Conservation (phyloP, 1,139 yeast genomes). For the Blastobotrys indianensis region DNA sequence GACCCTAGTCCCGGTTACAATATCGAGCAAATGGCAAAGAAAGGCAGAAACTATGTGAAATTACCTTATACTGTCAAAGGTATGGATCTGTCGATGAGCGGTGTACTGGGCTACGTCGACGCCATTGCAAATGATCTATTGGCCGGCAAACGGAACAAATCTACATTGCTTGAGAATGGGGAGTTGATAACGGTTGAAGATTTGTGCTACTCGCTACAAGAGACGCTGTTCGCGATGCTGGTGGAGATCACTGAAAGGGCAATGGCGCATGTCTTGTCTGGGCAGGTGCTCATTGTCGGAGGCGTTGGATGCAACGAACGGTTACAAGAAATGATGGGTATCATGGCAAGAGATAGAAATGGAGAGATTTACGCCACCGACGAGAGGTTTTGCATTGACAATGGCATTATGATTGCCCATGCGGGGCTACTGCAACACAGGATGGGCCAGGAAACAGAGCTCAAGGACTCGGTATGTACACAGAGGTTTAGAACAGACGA, state of each 20-base stretch:
- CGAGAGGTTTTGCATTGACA: constrained; percentile 93
- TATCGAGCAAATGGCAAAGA: constrained; percentile 87
- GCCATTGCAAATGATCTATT: constrained; percentile 67
- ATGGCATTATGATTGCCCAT: constrained; percentile 98
- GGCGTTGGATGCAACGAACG: constrained; percentile 96
- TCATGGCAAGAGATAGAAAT: constrained; percentile 83
- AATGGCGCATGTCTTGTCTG: constrained; percentile 92
- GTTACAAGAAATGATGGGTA: constrained; percentile 91
- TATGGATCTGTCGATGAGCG: constrained; percentile 97
- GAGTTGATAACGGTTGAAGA: constrained; percentile 71
- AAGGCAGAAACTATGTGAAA: constrained; percentile 60
- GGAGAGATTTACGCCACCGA: constrained; percentile 92
- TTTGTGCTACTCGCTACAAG: constrained; percentile 88
- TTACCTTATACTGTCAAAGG: constrained; percentile 97
- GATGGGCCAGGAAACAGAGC: constrained; percentile 59
- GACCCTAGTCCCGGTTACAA: constrained; percentile 97
- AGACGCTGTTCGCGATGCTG: constrained; percentile 87
- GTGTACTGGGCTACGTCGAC: constrained; percentile 82
- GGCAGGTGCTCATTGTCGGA: constrained; percentile 90
- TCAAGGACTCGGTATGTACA: constrained; percentile 77
- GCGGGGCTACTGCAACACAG: constrained; percentile 88
- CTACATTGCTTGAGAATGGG: constrained; percentile 41
- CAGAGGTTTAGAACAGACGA: constrained; percentile 94
- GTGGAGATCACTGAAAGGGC: constrained; percentile 98
- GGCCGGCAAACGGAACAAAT: constrained; percentile 47